Evolutionary conservation across 805 yeast genomes (phyloP).

Genomic region (Candida sonorensis): DNA sequence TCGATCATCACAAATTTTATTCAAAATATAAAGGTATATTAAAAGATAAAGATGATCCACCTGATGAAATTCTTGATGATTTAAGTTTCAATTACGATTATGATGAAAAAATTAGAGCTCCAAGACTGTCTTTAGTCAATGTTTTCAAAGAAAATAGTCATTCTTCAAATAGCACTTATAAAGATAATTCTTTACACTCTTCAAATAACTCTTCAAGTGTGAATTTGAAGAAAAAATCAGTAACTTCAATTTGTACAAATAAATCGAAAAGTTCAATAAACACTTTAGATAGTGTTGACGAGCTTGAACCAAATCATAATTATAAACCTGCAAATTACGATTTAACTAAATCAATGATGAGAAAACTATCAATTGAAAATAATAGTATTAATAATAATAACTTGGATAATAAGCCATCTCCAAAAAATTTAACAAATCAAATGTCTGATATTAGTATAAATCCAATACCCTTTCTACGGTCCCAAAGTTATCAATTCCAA

Average conservation of each 20-base stretch:
- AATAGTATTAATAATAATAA: too few relatives aligned
- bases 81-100: slow-evolving; percentile 33
- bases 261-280: slow-evolving; percentile 8
- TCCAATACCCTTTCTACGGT: too few relatives aligned
- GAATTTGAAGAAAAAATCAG: too few relatives aligned
- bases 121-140: slow-evolving; percentile 37
- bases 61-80: slow-evolving; percentile 21
- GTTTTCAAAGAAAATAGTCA: slow-evolving; percentile 11
- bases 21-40: slow-evolving; percentile 25
- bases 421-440: too few relatives aligned
- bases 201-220: too few relatives aligned
- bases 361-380: slow-evolving; percentile 29
- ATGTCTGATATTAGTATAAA: too few relatives aligned
- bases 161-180: not conserved
- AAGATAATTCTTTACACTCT: too few relatives aligned
- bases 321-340: slow-evolving; percentile 45
- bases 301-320: slow-evolving; percentile 4
- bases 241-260: too few relatives aligned
- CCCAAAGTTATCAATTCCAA: too few relatives aligned
- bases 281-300: slow-evolving; percentile 15
- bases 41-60: slow-evolving; percentile 24
- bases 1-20: slow-evolving; percentile 24
- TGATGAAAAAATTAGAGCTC: slow-evolving; percentile 50
- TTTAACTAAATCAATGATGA: slow-evolving; percentile 31
- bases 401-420: too few relatives aligned